Base-by-base conservation (phyloP, 2,329 filamentous ascomycete genomes). In the Ophiocordyceps camponoti-rufipedis region DNA sequence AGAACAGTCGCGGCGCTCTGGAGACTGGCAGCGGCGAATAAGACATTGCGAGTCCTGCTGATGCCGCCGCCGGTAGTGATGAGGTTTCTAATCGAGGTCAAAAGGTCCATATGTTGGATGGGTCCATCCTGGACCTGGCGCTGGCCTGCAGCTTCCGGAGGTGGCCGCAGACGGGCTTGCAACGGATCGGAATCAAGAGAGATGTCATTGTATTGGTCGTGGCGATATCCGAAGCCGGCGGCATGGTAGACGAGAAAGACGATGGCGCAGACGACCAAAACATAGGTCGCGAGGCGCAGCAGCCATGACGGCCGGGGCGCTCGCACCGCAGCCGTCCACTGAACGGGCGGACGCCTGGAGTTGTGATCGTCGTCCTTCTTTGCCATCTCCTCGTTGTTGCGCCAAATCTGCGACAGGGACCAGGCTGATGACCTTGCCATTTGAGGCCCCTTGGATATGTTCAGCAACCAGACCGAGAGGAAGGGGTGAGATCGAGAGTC, bases 1-100 rank as follows among this genome's bases (percentile, higher is more conserved):
- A 94, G 65, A 45, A 95, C 59, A 31, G 74, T 72, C 0, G 84
- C 73, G 14, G 79, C 76, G 56, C 85, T 91, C 58, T 74, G 74
- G 44, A 93, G 62, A 49, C 72, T 87, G 0, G 84, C 80, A 4
- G 83, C 79, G 5, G 80, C 81, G 57, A 94, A 94, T 3, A 95
- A 61, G 14, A 94, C 72, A 54, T 87, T 87, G 44, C 73, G 73
- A 55, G 83, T 85, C 35, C 63, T 57, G 31, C 57, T 50, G 45
- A 65, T 64, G 43, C 62, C 60, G 5, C 78, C 78, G 28, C 65
- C 64, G 0, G 74, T 77, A 18, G 61, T 65, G 8, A 67, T 58
- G 41, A 81, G 74, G 12, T 66, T 69, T 40, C 78, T 73, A 39
- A 94, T 65, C 4, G 80, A 78, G 16, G 60, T 55, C 1, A 73